Percentiles rank a stretch among this genome's conserved stretches.
Conservation (phyloP, 306 rosid genomes). For the Dryas octopetala region DNA sequence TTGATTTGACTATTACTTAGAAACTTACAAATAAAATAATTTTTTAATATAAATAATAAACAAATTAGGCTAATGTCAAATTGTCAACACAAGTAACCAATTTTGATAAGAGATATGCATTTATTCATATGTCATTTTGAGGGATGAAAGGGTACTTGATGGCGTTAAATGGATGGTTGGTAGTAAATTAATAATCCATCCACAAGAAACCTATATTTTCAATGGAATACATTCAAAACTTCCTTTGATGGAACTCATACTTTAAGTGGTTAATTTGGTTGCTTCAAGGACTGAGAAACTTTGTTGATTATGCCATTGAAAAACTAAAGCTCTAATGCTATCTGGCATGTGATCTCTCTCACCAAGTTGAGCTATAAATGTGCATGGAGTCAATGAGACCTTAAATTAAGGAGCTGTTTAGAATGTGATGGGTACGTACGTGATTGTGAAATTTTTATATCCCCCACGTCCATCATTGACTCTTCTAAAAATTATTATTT, state of each 20-base stretch:
- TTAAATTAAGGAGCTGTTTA: neutral
- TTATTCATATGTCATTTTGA: neutral
- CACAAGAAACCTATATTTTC: too few species aligned
- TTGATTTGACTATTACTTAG: too few species aligned
- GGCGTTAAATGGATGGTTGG: neutral
- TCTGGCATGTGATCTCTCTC: conserved; percentile 3
- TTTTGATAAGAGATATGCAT: neutral
- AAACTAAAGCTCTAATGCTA: neutral
- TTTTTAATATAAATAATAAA: too few species aligned
- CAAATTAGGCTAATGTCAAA: too few species aligned
- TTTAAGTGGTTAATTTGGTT: too few species aligned
- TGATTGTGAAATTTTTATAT: neutral
- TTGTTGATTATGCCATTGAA: neutral
- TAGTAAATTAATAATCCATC: too few species aligned
- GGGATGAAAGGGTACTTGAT: neutral
- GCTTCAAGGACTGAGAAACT: neutral
- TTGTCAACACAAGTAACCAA: too few species aligned
- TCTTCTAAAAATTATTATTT: neutral
- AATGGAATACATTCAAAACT: too few species aligned
- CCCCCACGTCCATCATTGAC: neutral
- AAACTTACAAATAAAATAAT: too few species aligned
- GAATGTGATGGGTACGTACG: neutral
- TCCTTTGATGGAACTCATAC: too few species aligned
- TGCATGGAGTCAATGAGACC: conserved; percentile 5
- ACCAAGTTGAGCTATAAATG: conserved; percentile 7